Percentiles rank a stretch among this genome's conserved stretches.
phyloP scores from a whole-genome alignment of 345 rosid genomes.

The Hibiscus mutabilis region DNA sequence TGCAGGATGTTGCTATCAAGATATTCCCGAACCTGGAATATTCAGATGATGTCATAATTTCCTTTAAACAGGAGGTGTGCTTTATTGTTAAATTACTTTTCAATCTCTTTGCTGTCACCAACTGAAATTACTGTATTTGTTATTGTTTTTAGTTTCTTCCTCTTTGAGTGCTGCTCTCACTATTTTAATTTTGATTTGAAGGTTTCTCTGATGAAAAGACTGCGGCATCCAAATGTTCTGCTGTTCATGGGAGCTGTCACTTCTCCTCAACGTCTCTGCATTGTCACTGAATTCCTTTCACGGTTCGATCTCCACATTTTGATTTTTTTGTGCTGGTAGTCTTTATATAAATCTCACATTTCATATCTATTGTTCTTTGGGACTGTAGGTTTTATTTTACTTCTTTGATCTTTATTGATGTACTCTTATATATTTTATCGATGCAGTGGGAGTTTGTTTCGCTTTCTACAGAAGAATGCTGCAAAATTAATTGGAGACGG shows the following conservation, averaged over 20 bases:
- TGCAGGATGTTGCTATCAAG: conserved; percentile 96
- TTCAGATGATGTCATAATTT: conserved; percentile 66
- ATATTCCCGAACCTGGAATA: conserved; percentile 92
- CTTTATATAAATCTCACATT: not conserved
- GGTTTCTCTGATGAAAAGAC: conserved; percentile 91
- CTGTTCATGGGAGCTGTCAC: conserved; percentile 99
- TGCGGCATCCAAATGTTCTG: conserved; percentile 87
- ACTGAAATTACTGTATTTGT: not conserved
- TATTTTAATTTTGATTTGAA: conserved; percentile 24
- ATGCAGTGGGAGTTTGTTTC: conserved; percentile 95
- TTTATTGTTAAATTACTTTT: conserved; percentile 9
- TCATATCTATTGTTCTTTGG: not conserved
- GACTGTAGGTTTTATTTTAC: not conserved
- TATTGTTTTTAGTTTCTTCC: not conserved
- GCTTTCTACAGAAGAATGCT: conserved; percentile 66
- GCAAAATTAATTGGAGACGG: conserved; percentile 79
- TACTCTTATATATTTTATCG: conserved; percentile 7
- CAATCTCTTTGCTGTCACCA: not conserved
- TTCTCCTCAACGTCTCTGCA: conserved; percentile 87
- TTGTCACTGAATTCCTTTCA: conserved; percentile 96
- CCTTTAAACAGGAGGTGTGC: conserved; percentile 86
- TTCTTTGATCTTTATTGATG: not conserved
- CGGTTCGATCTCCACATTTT: conserved; percentile 44
- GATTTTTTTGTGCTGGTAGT: not conserved
- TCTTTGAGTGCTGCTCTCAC: not conserved